Base-by-base conservation (phyloP, 371 early-diverging fungal species). In the Zopfochytrium polystomum region DNA sequence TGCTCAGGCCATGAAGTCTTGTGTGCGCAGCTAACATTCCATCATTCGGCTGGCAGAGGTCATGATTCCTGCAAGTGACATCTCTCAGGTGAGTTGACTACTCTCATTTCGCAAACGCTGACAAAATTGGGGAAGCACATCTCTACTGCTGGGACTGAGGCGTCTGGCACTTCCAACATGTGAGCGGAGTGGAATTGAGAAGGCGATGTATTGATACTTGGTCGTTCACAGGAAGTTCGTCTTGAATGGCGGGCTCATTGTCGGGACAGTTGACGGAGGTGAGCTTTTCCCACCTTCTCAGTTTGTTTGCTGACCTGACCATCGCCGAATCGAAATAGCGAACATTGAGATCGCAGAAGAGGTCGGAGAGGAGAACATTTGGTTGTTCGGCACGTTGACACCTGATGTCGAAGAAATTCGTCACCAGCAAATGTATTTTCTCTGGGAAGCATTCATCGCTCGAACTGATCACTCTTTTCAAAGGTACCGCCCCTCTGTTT, bases 121-220 rank as follows among this genome's bases (percentile, higher is more conserved):
- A 95, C n/a, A 20, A 48, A 22, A 13, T 20, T 48, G 22, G 9
- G 25, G 9, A 20, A 26, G 13, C 11, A n/a, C 26, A 11, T 48
- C n/a, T 42, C n/a, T 42, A 42, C n/a, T 42, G 11, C n/a, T 42
- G n/a, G 55, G 55, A 95, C 94, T n/a, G 95, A 95, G 73, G 95
- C 95, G n/a, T 91, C 92, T 20, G 95, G 95, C 38, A 95, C 95
- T 3, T 92, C 92, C 45, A 95, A 95, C 84, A 95, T 95, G n/a
- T n/a, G n/a, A n/a, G n/a, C n/a, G n/a, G n/a, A n/a, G n/a, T n/a
- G n/a, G n/a, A n/a, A n/a, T n/a, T n/a, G n/a, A n/a, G n/a, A n/a
- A n/a, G n/a, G n/a, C n/a, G n/a, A n/a, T n/a, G n/a, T n/a, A n/a
- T n/a, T n/a, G n/a, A n/a, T n/a, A n/a, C n/a, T n/a, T n/a, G n/a